Evolutionary conservation across 805 yeast species (phyloP), one percentile per base, ranked within the genome.

Genomic region (Yamadazyma tumulicola): DNA sequence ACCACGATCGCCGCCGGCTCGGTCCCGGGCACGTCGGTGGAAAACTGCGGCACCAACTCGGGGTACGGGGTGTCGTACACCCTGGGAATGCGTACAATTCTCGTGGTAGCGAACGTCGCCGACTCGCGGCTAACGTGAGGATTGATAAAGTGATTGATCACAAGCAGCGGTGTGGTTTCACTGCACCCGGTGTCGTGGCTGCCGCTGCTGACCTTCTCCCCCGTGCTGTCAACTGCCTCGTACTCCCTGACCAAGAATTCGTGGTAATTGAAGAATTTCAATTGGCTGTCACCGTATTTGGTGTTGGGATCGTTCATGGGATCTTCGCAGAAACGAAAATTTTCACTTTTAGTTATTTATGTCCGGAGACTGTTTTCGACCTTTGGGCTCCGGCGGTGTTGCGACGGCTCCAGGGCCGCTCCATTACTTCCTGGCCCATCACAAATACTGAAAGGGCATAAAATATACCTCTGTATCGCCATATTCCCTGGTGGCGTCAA

Each of bases 31-130:
- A 69, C 43, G 6, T 41, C 51, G 0, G 53, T 52, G 6, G 83
- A 77, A 50, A 81, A 82, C 43, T 67, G 74, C 1, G 88, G 87
- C 13, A 65, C 60, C 20, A 58, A 23, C 39, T 68, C 69, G 3
- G 67, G 59, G 7, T 48, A 52, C 5, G 21, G 35, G 13, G 41
- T 27, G 1, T 59, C 59, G 37, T 68, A 75, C 1, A 63, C 38
- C 41, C 88, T 54, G 4, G 91, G 87, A 3, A 82, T 64, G 34
- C 89, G 52, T 4, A 82, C 79, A n/a, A 83, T 66, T 39, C 91
- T 58, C 0, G 84, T 75, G 6, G 47, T 37, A 13, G 37, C 29
- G 39, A 48, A 67, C 15, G 45, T 34, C 0, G 38, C 34, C 2
- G 75, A 59, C 6, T 47, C 48, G 3, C 32, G 39, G 3, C 61